Evolutionary conservation across 805 yeast species (phyloP), one percentile per base, ranked within the genome.

Genomic region (Kluyveromyces starmeri): DNA sequence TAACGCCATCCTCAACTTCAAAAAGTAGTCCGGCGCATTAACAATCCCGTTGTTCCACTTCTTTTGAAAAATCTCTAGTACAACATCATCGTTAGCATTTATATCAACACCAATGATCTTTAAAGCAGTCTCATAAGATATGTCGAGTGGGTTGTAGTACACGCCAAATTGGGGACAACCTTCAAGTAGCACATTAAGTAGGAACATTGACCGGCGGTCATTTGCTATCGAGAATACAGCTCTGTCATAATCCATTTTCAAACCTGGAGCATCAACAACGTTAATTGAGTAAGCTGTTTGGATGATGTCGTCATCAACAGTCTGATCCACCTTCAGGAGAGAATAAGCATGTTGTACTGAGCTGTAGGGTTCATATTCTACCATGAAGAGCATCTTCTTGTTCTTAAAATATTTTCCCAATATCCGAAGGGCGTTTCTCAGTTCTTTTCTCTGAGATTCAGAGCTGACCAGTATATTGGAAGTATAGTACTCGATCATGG

Each of bases 281-380:
- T 76, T 75, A 27, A 80, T 65, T 38, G 80, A 77, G 48, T 73
- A 82, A 1, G 94, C 88, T 1, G 94, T 80, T 19, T 75, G 66
- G 3, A 84, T 71, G 28, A 82, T 74, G 42, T 83, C 92, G 49
- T 78, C 83, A 39, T 72, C 79, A 10, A 76, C 73, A 1, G 64
- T 56, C 1, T 66, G 64, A 35, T 67, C 67, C 12, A 73, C 64
- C 8, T 70, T 80, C 20, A 81, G 53, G 1, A 59, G 47, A 0
- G 59, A 55, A 44, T 75, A 78, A 0, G 85, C 83, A 31, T 68
- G 68, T n/a, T 64, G 58, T 35, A 70, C 47, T 7, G 27, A 38
- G 11, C 37, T 37, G 33, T 48, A 58, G 2, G 73, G 74, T 39
- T 75, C 78, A 24, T 68, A 59, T 9, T 59, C 68, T 23, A 71